Conservation (phyloP, 2,329 filamentous ascomycete genomes). For the Aspergillus sp. region DNA sequence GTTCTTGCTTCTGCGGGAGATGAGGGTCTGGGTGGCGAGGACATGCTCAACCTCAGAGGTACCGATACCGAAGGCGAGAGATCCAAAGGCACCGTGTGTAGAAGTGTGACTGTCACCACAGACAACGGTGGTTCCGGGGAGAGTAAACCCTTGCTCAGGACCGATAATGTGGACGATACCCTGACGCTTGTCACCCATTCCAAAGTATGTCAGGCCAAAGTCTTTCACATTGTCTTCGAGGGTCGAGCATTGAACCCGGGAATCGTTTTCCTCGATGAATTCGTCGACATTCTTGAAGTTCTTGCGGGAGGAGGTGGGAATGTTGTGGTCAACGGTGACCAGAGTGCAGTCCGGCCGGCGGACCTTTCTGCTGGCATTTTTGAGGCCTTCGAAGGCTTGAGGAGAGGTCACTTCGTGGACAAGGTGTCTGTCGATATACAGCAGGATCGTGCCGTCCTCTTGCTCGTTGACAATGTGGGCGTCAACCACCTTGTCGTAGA, state of each 20-base stretch:
- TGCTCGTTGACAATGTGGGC: conserved; percentile 94
- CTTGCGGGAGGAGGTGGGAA: conserved; percentile 85
- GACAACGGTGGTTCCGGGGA: conserved; percentile 92
- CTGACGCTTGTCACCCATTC: conserved; percentile 90
- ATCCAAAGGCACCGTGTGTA: conserved; percentile 92
- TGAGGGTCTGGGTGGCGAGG: conserved; percentile 88
- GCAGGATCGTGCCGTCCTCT: conserved; percentile 81
- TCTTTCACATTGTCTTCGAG: conserved; percentile 96
- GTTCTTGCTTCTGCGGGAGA: conserved; percentile 94
- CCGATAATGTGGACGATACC: conserved; percentile 98
- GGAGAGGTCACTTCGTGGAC: conserved; percentile 98
- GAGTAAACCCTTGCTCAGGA: conserved; percentile 96
- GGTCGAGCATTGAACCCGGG: conserved; percentile 85
- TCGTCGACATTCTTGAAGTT: conserved; percentile 86
- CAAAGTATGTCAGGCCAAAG: conserved; percentile 95
- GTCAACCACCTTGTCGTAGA: conserved; percentile 97
- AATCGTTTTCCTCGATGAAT: conserved; percentile 94
- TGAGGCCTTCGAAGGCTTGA: conserved; percentile 94
- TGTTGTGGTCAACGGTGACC: conserved; percentile 94
- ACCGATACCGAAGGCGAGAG: conserved; percentile 92
- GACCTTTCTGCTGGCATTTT: conserved; percentile 79
- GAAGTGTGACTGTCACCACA: conserved; percentile 98
- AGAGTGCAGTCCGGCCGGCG: conserved; percentile 94
- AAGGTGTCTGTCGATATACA: conserved; percentile 96
- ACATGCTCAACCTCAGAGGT: conserved; percentile 99